A percentile compares a stretch with the other conserved stretches of the same genome.
Conservation (phyloP, 805 yeast genomes). For the Jamesozyma lodderae region DNA sequence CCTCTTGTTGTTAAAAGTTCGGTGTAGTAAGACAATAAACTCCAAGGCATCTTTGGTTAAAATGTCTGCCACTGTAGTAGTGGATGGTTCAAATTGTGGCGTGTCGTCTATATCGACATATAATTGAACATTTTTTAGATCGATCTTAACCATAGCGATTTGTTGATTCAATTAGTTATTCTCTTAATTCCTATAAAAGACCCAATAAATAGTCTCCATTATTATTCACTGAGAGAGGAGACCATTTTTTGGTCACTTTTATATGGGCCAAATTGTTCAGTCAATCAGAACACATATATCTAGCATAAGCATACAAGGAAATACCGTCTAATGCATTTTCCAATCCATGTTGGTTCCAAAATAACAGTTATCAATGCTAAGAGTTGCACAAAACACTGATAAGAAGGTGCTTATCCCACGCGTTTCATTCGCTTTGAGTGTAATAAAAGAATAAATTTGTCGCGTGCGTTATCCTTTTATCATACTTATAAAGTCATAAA, state of each 20-base stretch:
- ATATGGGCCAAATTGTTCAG: not conserved
- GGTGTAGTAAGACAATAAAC: constrained; percentile 63
- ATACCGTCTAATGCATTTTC: no score
- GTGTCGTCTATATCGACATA: constrained; percentile 27
- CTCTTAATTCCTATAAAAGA: not conserved
- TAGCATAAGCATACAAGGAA: no score
- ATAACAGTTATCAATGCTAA: no score
- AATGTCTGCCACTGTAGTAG: constrained; percentile 33
- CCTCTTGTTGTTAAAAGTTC: constrained; percentile 59
- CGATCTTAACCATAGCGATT: constrained; percentile 11
- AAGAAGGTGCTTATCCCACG: no score
- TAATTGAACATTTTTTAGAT: constrained; percentile 30
- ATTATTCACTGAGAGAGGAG: not conserved
- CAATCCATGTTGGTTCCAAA: no score
- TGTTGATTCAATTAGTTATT: not conserved
- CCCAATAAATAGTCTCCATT: not conserved
- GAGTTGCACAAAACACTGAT: no score
- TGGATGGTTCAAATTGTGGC: constrained; percentile 29
- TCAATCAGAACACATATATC: no score
- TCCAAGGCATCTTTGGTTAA: constrained; percentile 44
- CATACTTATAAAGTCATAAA: no score
- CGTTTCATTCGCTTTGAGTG: no score
- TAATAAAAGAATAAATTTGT: no score
- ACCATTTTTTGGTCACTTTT: not conserved
- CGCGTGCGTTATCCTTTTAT: no score